Conservation (phyloP, 768 basidiomycete genomes). For the Lactarius pseudohatsudake region DNA sequence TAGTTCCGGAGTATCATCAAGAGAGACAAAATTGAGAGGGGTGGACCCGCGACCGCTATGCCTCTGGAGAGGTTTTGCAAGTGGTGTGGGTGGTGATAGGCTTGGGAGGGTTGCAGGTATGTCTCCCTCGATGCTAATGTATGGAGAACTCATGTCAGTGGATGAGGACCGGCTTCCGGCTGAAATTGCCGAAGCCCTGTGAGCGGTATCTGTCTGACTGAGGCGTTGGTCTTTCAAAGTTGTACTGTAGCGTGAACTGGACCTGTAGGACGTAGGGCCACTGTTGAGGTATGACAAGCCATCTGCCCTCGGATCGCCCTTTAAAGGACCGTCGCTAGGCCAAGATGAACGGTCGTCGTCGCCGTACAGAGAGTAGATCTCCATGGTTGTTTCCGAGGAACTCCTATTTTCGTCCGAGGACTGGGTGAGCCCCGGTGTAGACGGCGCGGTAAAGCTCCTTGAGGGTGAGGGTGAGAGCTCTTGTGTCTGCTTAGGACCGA, state of each 20-base stretch:
- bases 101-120: neutral
- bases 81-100: conserved; percentile 11
- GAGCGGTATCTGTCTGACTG: conserved; percentile 36
- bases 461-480: conserved; percentile 18
- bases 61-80: conserved; percentile 1
- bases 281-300: conserved; percentile 18
- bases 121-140: conserved; percentile 19
- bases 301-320: conserved; percentile 36
- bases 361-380: conserved; percentile 87
- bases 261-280: conserved; percentile 14
- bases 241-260: conserved; percentile 25
- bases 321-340: conserved; percentile 33
- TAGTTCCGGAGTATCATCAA: conserved; percentile 5
- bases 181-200: conserved; percentile 39
- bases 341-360: conserved; percentile 43
- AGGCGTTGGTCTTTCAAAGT: conserved; percentile 19
- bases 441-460: conserved; percentile 19
- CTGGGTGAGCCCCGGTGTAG: conserved; percentile 40
- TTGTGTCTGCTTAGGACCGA: conserved; percentile 12
- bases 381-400: conserved; percentile 73
- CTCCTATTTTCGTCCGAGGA: conserved; percentile 44
- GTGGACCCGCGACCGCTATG: conserved; percentile 3
- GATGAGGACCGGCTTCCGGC: conserved; percentile 35
- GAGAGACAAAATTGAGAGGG: conserved; percentile 8
- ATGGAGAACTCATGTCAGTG: conserved; percentile 20